Evolutionary conservation across 441 rosid species (phyloP).

Genomic region (Bruguiera hainesii): DNA sequence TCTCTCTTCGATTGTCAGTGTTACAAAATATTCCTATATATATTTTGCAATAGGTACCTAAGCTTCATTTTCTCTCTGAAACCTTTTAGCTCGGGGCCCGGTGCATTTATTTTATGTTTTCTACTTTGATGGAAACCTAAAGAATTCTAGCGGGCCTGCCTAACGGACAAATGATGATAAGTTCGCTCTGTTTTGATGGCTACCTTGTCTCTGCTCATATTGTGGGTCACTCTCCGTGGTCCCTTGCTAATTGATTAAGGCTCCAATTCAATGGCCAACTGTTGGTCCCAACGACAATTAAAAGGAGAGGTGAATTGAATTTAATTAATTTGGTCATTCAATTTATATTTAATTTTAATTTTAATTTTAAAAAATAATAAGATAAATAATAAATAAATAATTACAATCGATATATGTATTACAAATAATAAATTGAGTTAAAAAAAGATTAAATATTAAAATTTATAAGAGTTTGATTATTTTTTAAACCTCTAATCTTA

Average conservation of each 20-base stretch:
- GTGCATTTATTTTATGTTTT: slow-evolving; percentile 3
- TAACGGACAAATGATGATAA: neutral
- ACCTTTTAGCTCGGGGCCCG: neutral
- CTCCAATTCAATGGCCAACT: neutral
- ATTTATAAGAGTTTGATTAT: too few species aligned
- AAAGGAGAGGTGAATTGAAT: too few species aligned
- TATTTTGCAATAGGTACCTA: slow-evolving; percentile 17
- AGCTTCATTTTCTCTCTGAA: slow-evolving; percentile 7
- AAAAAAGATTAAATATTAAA: too few species aligned
- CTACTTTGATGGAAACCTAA: neutral
- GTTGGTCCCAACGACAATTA: too few species aligned
- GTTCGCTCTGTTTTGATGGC: neutral
- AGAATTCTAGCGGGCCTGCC: neutral
- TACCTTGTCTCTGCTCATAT: neutral
- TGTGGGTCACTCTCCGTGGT: neutral
- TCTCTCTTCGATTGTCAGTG: slow-evolving; percentile 16
- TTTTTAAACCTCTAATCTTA: fast-evolving
- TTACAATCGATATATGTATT: too few species aligned
- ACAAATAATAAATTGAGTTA: too few species aligned
- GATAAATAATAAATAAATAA: too few species aligned
- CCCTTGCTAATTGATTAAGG: neutral
- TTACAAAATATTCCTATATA: slow-evolving; percentile 11
- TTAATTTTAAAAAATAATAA: too few species aligned
- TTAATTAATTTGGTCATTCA: too few species aligned
- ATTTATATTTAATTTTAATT: too few species aligned